Evolutionary conservation across 345 rosid genomes (phyloP).

Genomic region (Draba incana): DNA sequence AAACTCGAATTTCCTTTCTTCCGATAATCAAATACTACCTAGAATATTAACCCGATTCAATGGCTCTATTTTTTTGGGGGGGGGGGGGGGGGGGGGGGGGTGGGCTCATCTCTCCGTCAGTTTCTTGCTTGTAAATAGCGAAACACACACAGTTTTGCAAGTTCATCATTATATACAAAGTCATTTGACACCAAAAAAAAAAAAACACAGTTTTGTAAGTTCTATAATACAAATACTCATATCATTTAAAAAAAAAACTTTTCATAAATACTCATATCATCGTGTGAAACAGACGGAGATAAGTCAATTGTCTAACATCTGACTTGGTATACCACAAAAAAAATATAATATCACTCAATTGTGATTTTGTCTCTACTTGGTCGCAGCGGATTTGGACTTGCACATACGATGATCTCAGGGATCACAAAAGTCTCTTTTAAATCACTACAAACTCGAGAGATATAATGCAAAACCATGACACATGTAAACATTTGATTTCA

Average conservation of each 20-base stretch:
- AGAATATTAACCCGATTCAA: too few relatives aligned
- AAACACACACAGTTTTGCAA: too few relatives aligned
- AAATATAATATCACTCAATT: constrained; percentile 1
- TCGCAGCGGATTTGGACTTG: background rate
- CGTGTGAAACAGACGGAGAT: background rate
- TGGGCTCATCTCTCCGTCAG: too few relatives aligned
- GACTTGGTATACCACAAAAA: constrained; percentile 5
- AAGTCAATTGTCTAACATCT: background rate
- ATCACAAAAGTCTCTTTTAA: background rate
- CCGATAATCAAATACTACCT: too few relatives aligned
- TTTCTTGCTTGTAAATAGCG: too few relatives aligned
- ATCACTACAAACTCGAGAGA: background rate
- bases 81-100: too few relatives aligned
- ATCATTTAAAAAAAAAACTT: too few relatives aligned
- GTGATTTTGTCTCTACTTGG: background rate
- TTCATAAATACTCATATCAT: too few relatives aligned
- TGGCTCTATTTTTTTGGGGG: too few relatives aligned
- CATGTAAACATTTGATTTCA: constrained; percentile 24
- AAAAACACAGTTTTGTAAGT: background rate
- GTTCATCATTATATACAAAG: background rate
- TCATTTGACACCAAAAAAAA: background rate
- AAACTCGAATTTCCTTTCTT: too few relatives aligned
- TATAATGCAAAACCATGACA: constrained; percentile 3
- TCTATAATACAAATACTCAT: background rate
- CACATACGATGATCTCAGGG: background rate